phyloP scores from a whole-genome alignment of 306 rosid genomes.

The Gynostemma pentaphyllum region DNA sequence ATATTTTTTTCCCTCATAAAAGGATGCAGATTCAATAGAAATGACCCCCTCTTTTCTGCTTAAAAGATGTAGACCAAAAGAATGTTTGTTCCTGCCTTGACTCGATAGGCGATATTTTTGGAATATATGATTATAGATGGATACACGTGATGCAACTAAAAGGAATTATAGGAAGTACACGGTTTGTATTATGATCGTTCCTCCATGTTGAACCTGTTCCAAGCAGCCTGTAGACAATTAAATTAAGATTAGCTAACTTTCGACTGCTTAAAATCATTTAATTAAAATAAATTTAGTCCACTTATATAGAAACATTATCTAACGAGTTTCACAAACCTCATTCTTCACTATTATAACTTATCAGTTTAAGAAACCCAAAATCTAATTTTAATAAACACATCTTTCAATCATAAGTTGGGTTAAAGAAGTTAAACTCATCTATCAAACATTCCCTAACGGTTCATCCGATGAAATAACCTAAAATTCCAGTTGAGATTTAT shows the following conservation, averaged over 20 bases:
- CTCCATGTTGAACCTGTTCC: slow-evolving; percentile 84
- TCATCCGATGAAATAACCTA: not conserved
- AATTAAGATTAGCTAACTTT: not conserved
- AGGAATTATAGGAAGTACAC: slow-evolving; percentile 4
- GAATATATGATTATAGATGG: not conserved
- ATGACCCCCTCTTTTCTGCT: not conserved
- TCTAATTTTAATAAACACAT: no score
- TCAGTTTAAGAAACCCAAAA: no score
- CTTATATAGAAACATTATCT: no score
- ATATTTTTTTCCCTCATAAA: not conserved
- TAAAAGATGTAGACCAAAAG: not conserved
- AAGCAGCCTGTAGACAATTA: slow-evolving; percentile 58
- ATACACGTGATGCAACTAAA: not conserved
- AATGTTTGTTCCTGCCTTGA: not conserved
- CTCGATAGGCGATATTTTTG: not conserved
- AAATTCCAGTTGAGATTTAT: not conserved
- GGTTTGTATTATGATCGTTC: slow-evolving; percentile 38
- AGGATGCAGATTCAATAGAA: not conserved
- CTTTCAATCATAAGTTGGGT: no score
- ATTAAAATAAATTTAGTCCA: not conserved
- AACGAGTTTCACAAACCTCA: no score
- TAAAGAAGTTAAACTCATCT: no score
- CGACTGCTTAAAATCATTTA: not conserved
- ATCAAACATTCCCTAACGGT: no score
- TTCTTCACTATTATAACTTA: no score